These are phyloP conservation scores for Leucocoprinus leucothites DNA, from an alignment of 768 basidiomycete genomes.

Conservation along the genomic window DNA sequence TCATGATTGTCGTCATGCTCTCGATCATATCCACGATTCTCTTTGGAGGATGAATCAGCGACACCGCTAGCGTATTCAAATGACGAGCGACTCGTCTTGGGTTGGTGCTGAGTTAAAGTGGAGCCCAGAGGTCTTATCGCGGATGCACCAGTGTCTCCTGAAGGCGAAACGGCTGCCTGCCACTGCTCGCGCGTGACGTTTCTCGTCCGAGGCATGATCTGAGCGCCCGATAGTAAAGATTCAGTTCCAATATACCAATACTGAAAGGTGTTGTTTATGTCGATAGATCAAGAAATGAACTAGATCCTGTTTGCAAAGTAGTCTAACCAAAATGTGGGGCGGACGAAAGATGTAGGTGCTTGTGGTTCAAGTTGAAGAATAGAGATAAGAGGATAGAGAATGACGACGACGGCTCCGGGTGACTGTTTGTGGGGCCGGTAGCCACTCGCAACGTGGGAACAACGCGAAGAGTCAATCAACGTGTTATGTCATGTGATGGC, in stretches of 20 bases:
- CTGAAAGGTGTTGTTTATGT: not conserved
- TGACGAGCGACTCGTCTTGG: slow-evolving; percentile 7
- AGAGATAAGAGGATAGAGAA: too few species aligned
- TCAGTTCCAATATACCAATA: not conserved
- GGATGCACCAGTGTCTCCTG: slow-evolving; percentile 13
- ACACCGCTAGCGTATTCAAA: slow-evolving; percentile 15
- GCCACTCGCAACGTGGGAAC: slow-evolving; percentile 1
- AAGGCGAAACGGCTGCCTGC: slow-evolving; percentile 18
- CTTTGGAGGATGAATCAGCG: slow-evolving; percentile 10
- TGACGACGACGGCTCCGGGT: too few species aligned
- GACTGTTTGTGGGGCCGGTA: not conserved
- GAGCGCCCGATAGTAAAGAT: not conserved
- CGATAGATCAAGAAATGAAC: too few species aligned
- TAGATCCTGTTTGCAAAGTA: too few species aligned
- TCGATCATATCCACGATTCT: slow-evolving; percentile 6
- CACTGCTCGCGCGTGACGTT: slow-evolving; percentile 27
- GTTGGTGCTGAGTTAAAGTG: not conserved
- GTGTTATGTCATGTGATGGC: slow-evolving; percentile 7
- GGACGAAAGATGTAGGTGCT: not conserved
- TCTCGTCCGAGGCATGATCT: slow-evolving; percentile 26
- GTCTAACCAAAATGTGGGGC: too few species aligned
- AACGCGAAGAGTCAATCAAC: slow-evolving; percentile 6
- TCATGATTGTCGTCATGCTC: not conserved
- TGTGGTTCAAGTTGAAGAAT: too few species aligned
- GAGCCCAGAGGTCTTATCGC: slow-evolving; percentile 3